Base-by-base conservation (phyloP, 106 monocot genomes). In the Narthecium ossifragum region DNA sequence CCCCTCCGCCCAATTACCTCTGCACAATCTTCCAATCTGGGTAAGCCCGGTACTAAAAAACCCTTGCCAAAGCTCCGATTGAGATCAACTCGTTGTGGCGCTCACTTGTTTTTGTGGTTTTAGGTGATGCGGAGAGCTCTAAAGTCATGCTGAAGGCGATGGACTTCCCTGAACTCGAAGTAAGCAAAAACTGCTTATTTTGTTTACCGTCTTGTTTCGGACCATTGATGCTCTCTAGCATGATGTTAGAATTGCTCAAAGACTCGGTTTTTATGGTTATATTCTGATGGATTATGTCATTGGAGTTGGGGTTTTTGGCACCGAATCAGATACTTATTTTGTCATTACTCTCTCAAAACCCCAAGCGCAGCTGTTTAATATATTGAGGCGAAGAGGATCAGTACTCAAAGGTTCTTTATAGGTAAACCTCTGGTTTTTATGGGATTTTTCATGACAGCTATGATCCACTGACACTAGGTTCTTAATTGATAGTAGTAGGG, bases 101-200 rank as follows among this genome's bases (percentile, higher is more conserved):
- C n/a, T n/a, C n/a, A n/a, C n/a, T n/a, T n/a, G n/a, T n/a, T n/a
- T n/a, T 48, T 4, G 13, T 48, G 10, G 52, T 17, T 29, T 24
- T 31, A 72, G 89, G 74, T 34, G 55, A 51, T 60, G 46, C 39
- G 14, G 31, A 64, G 21, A 52, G 46, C 43, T 68, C 80, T 26
- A 94, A 73, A 70, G 83, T 83, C 41, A 27, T 75, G 51, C 69
- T 94, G 23, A 94, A 90, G 70, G 85, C 73, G 26, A 90, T 94
- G 94, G 75, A 80, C 2, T 89, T 72, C 71, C 10, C 72, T 5
- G 89, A 94, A 46, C 78, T 94, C n/a, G 80, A 90, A 56, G 94
- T 94, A 76, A 63, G 53, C 14, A 6, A 8, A 40, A 29, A 59
- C 23, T 11, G 36, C 24, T 28, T 36, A 1, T 38, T 47, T 17